Base-by-base conservation (phyloP, 495 filamentous ascomycete genomes). In the Hapsidospora chrysogenum region DNA sequence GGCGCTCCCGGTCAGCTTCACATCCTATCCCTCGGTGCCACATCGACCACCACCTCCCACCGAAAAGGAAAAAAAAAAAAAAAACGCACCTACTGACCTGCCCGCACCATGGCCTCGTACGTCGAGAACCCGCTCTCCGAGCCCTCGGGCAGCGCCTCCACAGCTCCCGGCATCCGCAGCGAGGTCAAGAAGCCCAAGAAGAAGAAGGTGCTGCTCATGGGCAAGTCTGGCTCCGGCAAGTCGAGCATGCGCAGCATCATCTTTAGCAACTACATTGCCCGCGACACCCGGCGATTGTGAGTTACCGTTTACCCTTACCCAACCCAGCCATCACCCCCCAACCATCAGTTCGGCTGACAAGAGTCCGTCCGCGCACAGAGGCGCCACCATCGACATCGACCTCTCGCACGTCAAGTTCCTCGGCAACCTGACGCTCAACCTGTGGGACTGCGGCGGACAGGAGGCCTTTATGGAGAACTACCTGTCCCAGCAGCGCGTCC, bases 401-500 rank as follows among this genome's bases (percentile, higher is more conserved):
- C 80, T 95, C 44, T 93, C 84, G 30, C 85, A 93, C 57, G 85
- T 96, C 58, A 87, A 92, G 56, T 97, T 97, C 58, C 76, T 97
- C 53, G 89, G 89, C 18, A 96, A 95, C 50, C 66, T 97, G 31
- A 93, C 86, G 21, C 67, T 97, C 38, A 96, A 97, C 57, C 71
- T 97, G 10, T 97, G 89, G 89, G 89, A 97, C 57, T 97, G 89
- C 52, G 89, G 89, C 57, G 92, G 87, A 33, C 89, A 97, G 70
- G 92, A 95, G 52, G 86, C 86, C 16, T 97, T 96, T 56, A 92
- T 92, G 68, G 89, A 95, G 55, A 93, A 86, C 47, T 97, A 95
- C 57, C 81, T 97, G 37, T 76, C 79, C 9, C 79, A 84, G 36
- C 89, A 97, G 58, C 84, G 86, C 27, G 72, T 80, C 38, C 87